Conservation (phyloP, 2,329 filamentous ascomycete genomes). For the Fusarium albosuccineum region DNA sequence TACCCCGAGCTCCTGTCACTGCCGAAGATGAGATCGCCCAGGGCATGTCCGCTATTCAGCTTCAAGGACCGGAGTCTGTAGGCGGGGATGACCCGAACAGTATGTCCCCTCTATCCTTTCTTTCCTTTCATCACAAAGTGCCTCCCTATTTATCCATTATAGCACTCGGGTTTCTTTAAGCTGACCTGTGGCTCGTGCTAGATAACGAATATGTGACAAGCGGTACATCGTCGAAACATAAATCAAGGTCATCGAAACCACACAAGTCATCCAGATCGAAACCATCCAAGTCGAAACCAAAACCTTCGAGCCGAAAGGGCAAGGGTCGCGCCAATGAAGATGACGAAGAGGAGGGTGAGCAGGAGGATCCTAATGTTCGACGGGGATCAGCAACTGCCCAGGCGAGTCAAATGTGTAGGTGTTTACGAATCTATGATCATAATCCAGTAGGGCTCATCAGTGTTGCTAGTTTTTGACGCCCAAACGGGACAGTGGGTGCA, state of each 20-base stretch:
- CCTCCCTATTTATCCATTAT: too few species aligned
- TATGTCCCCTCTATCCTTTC: constrained; percentile 25
- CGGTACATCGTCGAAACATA: constrained; percentile 29
- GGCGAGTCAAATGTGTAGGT: constrained; percentile 18
- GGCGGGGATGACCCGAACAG: constrained; percentile 35
- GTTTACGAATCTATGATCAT: background rate
- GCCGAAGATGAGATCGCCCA: constrained; percentile 42
- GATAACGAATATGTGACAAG: constrained; percentile 31
- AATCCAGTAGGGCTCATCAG: background rate
- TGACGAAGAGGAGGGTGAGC: constrained; percentile 33
- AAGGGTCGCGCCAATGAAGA: constrained; percentile 36
- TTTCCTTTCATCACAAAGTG: too few species aligned
- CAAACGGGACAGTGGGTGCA: constrained; percentile 21
- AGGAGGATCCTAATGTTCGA: constrained; percentile 5
- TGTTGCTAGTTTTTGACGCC: constrained; percentile 22
- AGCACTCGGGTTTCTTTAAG: background rate
- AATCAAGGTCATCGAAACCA: constrained; percentile 27
- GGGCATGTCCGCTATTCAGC: constrained; percentile 31
- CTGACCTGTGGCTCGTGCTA: constrained; percentile 28
- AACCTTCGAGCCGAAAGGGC: constrained; percentile 40
- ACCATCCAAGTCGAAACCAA: constrained; percentile 32
- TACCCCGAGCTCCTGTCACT: constrained; percentile 38
- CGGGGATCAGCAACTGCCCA: background rate
- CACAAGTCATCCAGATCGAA: constrained; percentile 35
- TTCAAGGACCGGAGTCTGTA: constrained; percentile 37